Conservation (phyloP, 441 rosid genomes). For the Pelargonium exstipulatum region DNA sequence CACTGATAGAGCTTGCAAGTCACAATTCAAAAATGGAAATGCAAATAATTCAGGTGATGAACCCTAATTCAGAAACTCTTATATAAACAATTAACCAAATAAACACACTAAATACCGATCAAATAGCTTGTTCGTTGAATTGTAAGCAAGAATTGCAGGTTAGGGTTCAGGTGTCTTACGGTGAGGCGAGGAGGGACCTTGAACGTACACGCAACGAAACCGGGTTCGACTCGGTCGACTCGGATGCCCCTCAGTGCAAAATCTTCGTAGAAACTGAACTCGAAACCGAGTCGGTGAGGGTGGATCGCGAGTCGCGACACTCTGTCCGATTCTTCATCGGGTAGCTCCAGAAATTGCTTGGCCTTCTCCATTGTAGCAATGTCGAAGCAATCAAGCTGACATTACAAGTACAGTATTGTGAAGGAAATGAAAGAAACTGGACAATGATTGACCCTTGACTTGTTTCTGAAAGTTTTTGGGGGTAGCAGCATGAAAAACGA, state of each 20-base stretch:
- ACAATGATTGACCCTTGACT: too few species aligned
- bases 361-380: conserved; percentile 48
- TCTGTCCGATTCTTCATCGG: conserved; percentile 37
- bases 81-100: background rate
- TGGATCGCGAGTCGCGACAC: conserved; percentile 40
- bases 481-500: too few species aligned
- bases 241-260: conserved; percentile 62
- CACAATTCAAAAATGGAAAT: background rate
- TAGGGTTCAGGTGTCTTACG: conserved; percentile 32
- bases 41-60: background rate
- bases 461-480: too few species aligned
- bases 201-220: conserved; percentile 61
- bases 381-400: background rate
- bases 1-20: background rate
- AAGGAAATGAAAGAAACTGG: background rate
- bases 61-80: background rate
- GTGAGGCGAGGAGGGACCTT: conserved; percentile 80
- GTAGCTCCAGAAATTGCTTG: conserved; percentile 38
- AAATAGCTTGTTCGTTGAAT: background rate
- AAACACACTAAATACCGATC: background rate
- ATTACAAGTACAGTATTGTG: background rate
- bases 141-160: background rate
- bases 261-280: conserved; percentile 58
- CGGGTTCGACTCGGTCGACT: conserved; percentile 64
- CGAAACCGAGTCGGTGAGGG: conserved; percentile 35